Evolutionary conservation across 2,329 filamentous ascomycete species (phyloP).

Genomic region (Aspergillus sclerotialis): DNA sequence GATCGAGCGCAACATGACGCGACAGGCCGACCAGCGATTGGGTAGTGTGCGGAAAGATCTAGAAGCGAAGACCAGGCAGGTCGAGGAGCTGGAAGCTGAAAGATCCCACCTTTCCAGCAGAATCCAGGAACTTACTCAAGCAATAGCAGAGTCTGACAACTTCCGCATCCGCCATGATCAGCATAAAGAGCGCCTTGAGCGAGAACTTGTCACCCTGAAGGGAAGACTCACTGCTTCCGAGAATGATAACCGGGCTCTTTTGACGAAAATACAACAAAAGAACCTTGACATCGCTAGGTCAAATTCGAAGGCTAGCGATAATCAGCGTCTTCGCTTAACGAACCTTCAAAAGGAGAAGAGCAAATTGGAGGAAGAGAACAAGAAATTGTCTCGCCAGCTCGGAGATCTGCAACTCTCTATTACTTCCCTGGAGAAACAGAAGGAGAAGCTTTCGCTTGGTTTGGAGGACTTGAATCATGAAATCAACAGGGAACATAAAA

Average conservation of each 20-base stretch:
- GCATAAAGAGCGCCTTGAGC: slow-evolving; percentile 85
- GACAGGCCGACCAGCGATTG: slow-evolving; percentile 73
- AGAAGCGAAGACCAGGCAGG: slow-evolving; percentile 66
- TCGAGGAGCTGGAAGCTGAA: slow-evolving; percentile 74
- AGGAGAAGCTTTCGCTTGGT: slow-evolving; percentile 82
- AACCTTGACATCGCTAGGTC: slow-evolving; percentile 92
- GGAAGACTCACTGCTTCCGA: slow-evolving; percentile 85
- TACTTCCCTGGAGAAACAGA: slow-evolving; percentile 82
- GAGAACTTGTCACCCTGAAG: slow-evolving; percentile 84
- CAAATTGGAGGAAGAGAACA: slow-evolving; percentile 74
- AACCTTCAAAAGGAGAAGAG: slow-evolving; percentile 76
- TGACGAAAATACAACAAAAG: slow-evolving; percentile 97
- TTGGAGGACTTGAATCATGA: slow-evolving; percentile 92
- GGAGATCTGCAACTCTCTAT: slow-evolving; percentile 78
- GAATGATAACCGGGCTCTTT: slow-evolving; percentile 88
- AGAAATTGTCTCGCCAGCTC: slow-evolving; percentile 72
- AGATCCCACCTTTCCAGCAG: slow-evolving; percentile 68
- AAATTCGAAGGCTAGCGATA: slow-evolving; percentile 76
- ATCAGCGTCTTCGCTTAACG: slow-evolving; percentile 67
- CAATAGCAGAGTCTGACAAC: slow-evolving; percentile 81
- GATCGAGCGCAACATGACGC: slow-evolving; percentile 71
- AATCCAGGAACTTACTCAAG: slow-evolving; percentile 77
- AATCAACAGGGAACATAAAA: slow-evolving; percentile 80
- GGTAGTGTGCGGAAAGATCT: slow-evolving; percentile 70
- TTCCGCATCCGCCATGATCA: slow-evolving; percentile 89